Evolutionary conservation across 1,284 basidiomycete genomes (phyloP), one percentile per base, ranked within the genome.

Genomic region (Thelephora terrestris): DNA sequence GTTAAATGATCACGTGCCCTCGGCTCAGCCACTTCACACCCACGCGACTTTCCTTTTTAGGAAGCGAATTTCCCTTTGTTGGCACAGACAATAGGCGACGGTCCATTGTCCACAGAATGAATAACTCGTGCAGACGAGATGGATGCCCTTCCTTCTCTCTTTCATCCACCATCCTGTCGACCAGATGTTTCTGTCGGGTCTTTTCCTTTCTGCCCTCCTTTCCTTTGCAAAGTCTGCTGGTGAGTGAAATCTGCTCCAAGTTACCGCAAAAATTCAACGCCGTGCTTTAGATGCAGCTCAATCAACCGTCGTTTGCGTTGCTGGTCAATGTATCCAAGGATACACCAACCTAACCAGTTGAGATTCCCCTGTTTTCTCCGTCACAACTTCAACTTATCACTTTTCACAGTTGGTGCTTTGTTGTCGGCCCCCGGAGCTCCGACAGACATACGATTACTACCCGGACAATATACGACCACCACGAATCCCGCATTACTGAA

Each of bases 291-390:
- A 25, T 57, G 78, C 70, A 61, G 78, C 79, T 52, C 76, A 80
- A 69, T 71, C 79, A 47, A 61, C 74, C 58, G 78, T 86, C 51
- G 70, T 87, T 51, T 87, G 84, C 72, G 68, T 85, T 82, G 81
- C 84, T 62, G 85, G 84, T 55, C 84, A 87, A 82, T 87, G 84
- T 69, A 66, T 86, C 51, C 73, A 86, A 64, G 84, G 84, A 51
- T 75, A 68, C 64, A 76, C 81, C 25, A 85, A 86, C 58, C 76
- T 71, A 18, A 81, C 82, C 46, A 71, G 84, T 86, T 32, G 6
- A 6, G 60, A 55, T 78, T 74, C 10, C 2, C 29, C 32, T 48
- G 16, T 50, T 27, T 40, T 37, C 18, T 23, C 38, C 16, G 34
- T 17, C 7, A 25, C 21, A 7, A 20, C 40, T 58, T 39, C 16